These are phyloP conservation scores for Dunaliella sp. DNA, from an alignment of 139 green algal genomes.

Conservation along the genomic window DNA sequence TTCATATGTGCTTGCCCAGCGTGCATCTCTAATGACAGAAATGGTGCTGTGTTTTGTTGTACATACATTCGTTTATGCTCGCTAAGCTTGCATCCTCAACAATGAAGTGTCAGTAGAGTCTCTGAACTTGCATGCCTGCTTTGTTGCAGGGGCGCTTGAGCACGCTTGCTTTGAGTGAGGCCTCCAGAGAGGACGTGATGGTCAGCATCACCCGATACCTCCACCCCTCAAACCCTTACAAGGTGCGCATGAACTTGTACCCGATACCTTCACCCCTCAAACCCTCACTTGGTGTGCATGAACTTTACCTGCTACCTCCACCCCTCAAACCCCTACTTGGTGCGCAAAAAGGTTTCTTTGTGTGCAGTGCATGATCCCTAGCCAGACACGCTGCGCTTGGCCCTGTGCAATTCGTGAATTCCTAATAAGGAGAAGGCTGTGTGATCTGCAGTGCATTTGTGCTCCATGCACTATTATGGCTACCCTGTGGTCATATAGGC, in stretches of 20 bases:
- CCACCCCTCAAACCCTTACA: constrained; percentile 52
- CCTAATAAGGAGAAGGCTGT: no score
- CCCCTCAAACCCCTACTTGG: constrained; percentile 51
- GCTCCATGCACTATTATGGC: no score
- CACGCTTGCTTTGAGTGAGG: constrained; percentile 86
- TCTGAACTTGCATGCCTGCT: background rate
- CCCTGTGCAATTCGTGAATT: no score
- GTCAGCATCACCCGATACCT: constrained; percentile 73
- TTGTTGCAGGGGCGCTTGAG: constrained; percentile 69
- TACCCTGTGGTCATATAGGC: no score
- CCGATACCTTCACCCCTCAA: constrained; percentile 70
- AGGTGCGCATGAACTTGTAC: no score
- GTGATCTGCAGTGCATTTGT: no score
- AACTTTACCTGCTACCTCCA: constrained; percentile 70
- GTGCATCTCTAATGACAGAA: no score
- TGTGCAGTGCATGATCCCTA: no score
- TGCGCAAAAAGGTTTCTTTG: no score
- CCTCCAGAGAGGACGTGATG: constrained; percentile 84
- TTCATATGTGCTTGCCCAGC: no score
- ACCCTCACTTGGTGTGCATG: constrained; percentile 41
- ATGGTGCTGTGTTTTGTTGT: constrained; percentile 23
- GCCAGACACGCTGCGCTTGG: no score
- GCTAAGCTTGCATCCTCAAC: background rate
- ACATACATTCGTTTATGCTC: background rate
- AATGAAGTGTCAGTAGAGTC: background rate